Evolutionary conservation across 305 asterid species (phyloP), one percentile per base, ranked within the genome.

Genomic region (Fraxinus xanthoxyloides): DNA sequence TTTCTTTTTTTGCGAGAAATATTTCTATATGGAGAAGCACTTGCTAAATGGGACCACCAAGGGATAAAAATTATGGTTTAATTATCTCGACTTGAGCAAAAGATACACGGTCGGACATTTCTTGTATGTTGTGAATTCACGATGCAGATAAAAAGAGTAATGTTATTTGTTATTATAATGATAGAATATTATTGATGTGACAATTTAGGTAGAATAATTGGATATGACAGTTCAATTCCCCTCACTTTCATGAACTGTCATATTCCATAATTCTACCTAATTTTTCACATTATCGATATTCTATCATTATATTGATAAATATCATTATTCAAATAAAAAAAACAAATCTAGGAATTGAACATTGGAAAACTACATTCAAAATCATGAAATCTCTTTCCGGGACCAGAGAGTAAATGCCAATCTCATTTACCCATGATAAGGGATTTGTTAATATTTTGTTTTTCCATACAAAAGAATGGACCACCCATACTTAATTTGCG

Each of bases 1-100:
- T 56, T 79, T 48, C 43, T 63, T 82, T 79, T 76, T 81, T 15
- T 28, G 74, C 77, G 35, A 54, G 65, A 43, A 76, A 80, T 77
- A 48, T 73, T 51, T 32, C n/a, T 13, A 75, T 24, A 75, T 54
- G 70, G 74, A 23, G 77, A 79, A 81, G 51, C 84, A 84, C 77
- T 72, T 69, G 46, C 38, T 83, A 8, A 63, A n/a, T 26, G 76
- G 94, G 90, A 89, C 92, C 90, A 88, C 87, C 19, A 12, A 28
- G 12, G 38, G 40, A 24, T 26, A 32, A 70, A 76, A 43, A 9
- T 40, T 38, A 75, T 35, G 74, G 72, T 76, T 85, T 87, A 82
- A 82, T 86, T 26, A 82, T 84, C 89, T 87, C 90, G 77, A 84
- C 81, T 84, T 82, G 88, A 75, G 69, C 83, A 77, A 83, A 81